Base-by-base conservation (phyloP, 345 rosid species). In the Lepidium didymum region DNA sequence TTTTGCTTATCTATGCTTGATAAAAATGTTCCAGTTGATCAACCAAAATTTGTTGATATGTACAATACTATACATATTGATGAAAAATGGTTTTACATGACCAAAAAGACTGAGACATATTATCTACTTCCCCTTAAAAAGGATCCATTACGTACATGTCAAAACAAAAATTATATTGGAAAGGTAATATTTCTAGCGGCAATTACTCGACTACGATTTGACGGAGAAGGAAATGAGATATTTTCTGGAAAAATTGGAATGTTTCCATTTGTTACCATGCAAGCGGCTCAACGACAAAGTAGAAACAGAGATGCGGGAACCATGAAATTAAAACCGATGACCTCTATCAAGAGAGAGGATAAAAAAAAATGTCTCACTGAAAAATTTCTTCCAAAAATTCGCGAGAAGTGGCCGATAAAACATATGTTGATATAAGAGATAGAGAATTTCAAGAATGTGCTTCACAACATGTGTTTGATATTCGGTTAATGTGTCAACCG, bases 141-240 rank as follows among this genome's bases (percentile, higher is more conserved):
- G 6, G 69, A 71, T 3, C 49, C 56, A 10, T 3, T 69, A 14
- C 33, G 41, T 4, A 47, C 74, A 2, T 69, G 49, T 37, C 59
- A 58, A 47, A 69, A 19, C 12, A 46, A 63, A 34, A 63, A 31
- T 8, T 53, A 23, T 4, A 67, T 67, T 38, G 3, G 2, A 29
- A 62, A 71, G 36, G 47, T 62, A 2, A 62, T 62, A 51, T 58
- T 69, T 36, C 37, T 69, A 47, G 74, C 23, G 0, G 66, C 50
- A 7, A 3, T 69, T 3, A 56, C 56, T 40, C 62, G 36, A 18
- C 69, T 49, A 21, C 6, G 36, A 18, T 49, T 49, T 35, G 34
- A 64, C n/a, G 21, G 19, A 10, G 15, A 35, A 31, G 23, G 62
- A 11, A 41, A 41, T 61, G 56, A 51, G 33, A 7, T 38, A 1